Evolutionary conservation across 169 alveolate species (phyloP).

Genomic region (Perkinsus chesapeaki): DNA sequence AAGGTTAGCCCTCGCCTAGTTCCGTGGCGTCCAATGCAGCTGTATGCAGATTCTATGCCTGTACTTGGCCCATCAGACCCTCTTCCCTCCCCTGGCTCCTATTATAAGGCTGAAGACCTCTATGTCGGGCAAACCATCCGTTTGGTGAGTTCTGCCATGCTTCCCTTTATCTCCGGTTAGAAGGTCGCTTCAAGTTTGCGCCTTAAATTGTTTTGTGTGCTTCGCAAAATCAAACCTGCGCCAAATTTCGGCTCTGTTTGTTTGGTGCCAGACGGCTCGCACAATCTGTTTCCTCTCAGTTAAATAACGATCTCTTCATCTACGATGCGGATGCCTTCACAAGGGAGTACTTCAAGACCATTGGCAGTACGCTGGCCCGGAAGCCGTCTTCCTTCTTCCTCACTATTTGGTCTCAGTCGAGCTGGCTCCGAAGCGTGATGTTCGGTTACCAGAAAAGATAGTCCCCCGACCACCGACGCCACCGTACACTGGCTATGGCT

Average conservation of each 20-base stretch:
- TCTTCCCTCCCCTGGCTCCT: not conserved
- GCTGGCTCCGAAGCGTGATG: slow-evolving; percentile 10
- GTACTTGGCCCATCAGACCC: not conserved
- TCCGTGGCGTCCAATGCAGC: not conserved
- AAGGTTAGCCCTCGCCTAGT: not conserved
- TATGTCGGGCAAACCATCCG: not conserved
- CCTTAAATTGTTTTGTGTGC: too few relatives aligned
- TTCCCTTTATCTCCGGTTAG: too few relatives aligned
- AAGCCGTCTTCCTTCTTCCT: not conserved
- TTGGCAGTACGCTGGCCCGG: not conserved
- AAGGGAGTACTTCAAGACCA: slow-evolving; percentile 13
- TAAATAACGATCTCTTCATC: slow-evolving; percentile 1
- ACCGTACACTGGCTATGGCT: slow-evolving; percentile 25
- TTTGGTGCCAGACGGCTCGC: too few relatives aligned
- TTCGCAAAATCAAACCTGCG: too few relatives aligned
- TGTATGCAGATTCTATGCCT: not conserved
- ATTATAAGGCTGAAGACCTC: not conserved
- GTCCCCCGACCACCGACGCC: slow-evolving; percentile 25
- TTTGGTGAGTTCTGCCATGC: not conserved
- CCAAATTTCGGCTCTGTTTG: too few relatives aligned
- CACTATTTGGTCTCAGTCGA: not conserved
- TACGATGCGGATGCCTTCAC: slow-evolving; percentile 30
- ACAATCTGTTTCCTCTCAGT: not conserved
- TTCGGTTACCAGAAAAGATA: slow-evolving; percentile 13
- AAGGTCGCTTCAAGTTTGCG: too few relatives aligned